These are phyloP conservation scores for Alternaria panax DNA, from an alignment of 2,329 filamentous ascomycete species.

Conservation along the genomic window DNA sequence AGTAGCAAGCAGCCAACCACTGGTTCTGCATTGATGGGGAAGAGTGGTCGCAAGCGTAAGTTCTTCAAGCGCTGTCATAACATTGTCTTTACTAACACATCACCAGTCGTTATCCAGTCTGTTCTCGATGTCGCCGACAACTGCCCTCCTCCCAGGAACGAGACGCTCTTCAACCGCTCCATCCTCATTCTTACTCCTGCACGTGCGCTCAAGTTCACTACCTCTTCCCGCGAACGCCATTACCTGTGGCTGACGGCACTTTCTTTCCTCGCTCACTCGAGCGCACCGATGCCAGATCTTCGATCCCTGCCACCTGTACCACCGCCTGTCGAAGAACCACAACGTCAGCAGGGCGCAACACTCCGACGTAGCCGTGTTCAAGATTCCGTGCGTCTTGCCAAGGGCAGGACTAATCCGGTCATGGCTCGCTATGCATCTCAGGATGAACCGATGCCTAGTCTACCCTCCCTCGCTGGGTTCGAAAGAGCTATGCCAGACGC, in stretches of 20 bases:
- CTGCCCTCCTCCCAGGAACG: slow-evolving; percentile 79
- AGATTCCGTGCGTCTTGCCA: slow-evolving; percentile 89
- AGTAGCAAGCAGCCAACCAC: slow-evolving; percentile 95
- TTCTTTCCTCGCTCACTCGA: slow-evolving; percentile 92
- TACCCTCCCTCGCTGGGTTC: slow-evolving; percentile 36
- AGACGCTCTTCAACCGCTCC: slow-evolving; percentile 82
- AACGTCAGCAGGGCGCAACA: slow-evolving; percentile 41
- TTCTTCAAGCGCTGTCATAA: slow-evolving; percentile 30
- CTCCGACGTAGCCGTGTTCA: slow-evolving; percentile 70
- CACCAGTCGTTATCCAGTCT: slow-evolving; percentile 86
- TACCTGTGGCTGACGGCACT: slow-evolving; percentile 94
- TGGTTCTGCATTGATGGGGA: slow-evolving; percentile 87
- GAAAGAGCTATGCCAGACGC: slow-evolving; percentile 63
- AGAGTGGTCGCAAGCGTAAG: slow-evolving; percentile 93
- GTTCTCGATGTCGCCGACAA: slow-evolving; percentile 97
- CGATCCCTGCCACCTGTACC: slow-evolving; percentile 56
- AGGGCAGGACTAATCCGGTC: slow-evolving; percentile 64
- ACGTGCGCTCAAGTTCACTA: slow-evolving; percentile 93
- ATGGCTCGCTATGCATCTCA: slow-evolving; percentile 45
- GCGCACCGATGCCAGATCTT: slow-evolving; percentile 79
- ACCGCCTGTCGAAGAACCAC: slow-evolving; percentile 41
- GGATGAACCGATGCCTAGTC: slow-evolving; percentile 41
- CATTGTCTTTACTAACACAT: slow-evolving; percentile 21
- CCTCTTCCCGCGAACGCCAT: slow-evolving; percentile 81
- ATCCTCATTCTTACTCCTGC: slow-evolving; percentile 95